phyloP scores from a whole-genome alignment of 2,329 filamentous ascomycete species.

The Monosporascus ibericus region DNA sequence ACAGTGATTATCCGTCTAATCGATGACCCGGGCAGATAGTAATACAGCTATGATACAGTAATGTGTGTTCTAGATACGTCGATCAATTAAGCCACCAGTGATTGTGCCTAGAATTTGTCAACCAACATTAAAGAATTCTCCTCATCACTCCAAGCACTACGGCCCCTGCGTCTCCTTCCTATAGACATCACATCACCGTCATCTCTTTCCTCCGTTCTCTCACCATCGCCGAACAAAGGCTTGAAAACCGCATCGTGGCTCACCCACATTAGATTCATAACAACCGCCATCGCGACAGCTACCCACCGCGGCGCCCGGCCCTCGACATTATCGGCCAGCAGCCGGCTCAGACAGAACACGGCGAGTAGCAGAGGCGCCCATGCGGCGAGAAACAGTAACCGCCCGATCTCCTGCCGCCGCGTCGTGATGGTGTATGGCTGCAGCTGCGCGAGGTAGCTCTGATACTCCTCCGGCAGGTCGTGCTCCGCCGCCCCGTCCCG shows the following conservation, averaged over 20 bases:
- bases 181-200: slow-evolving; percentile 7
- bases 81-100: not conserved
- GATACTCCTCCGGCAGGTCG: slow-evolving; percentile 72
- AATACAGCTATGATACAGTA: too few relatives aligned
- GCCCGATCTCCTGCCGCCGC: slow-evolving; percentile 59
- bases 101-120: not conserved
- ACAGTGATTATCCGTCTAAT: too few relatives aligned
- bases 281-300: slow-evolving; percentile 38
- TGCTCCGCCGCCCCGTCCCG: slow-evolving; percentile 74
- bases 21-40: too few relatives aligned
- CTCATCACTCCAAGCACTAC: not conserved
- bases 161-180: not conserved
- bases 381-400: slow-evolving; percentile 51
- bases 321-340: slow-evolving; percentile 54
- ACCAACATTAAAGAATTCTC: not conserved
- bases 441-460: slow-evolving; percentile 62
- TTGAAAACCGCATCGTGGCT: slow-evolving; percentile 61
- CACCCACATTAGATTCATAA: slow-evolving; percentile 47
- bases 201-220: slow-evolving; percentile 45
- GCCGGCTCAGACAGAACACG: slow-evolving; percentile 31
- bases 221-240: slow-evolving; percentile 76
- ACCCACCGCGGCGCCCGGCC: slow-evolving; percentile 65
- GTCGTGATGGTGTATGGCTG: slow-evolving; percentile 67
- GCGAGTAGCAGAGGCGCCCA: slow-evolving; percentile 54
- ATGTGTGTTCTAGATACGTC: too few relatives aligned